Conservation (phyloP, 805 yeast genomes). For the Zygosaccharomyces bailii region DNA sequence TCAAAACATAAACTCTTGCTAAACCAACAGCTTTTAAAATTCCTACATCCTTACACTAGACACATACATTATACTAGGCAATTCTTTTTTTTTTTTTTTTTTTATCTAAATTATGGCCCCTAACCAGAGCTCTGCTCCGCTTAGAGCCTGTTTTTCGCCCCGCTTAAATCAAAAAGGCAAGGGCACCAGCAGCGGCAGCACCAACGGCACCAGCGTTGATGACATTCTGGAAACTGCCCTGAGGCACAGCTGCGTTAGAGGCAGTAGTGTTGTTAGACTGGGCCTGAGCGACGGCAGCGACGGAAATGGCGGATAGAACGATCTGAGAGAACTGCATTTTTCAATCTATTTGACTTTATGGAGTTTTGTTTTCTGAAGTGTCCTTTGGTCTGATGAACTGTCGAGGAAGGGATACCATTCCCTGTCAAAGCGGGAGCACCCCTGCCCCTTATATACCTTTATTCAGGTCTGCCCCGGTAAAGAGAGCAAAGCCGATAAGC, state of each 20-base stretch:
- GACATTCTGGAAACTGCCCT: conserved; percentile 21
- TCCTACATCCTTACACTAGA: background rate
- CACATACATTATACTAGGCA: background rate
- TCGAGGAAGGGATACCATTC: no score
- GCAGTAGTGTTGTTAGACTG: conserved; percentile 16
- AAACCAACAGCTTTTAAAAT: background rate
- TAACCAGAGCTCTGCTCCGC: no score
- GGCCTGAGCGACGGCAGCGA: conserved; percentile 20
- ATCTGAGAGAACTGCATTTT: conserved; percentile 28
- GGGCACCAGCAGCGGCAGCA: conserved; percentile 33
- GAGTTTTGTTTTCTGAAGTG: no score
- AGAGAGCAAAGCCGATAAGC: conserved; percentile 2
- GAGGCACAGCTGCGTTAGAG: conserved; percentile 19
- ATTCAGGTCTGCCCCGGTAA: no score
- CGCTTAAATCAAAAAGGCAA: conserved; percentile 27
- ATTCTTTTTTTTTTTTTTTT: background rate
- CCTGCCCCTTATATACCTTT: conserved; percentile 6
- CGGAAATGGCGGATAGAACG: conserved; percentile 24
- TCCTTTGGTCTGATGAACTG: background rate
- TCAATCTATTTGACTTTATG: background rate
- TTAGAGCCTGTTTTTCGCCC: background rate
- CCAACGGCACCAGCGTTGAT: conserved; percentile 25
- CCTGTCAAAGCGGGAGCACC: no score
- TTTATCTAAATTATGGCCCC: no score
- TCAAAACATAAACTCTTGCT: no score